Evolutionary conservation across 306 rosid species (phyloP), one percentile per base, ranked within the genome.

Genomic region (Bauhinia variegata): DNA sequence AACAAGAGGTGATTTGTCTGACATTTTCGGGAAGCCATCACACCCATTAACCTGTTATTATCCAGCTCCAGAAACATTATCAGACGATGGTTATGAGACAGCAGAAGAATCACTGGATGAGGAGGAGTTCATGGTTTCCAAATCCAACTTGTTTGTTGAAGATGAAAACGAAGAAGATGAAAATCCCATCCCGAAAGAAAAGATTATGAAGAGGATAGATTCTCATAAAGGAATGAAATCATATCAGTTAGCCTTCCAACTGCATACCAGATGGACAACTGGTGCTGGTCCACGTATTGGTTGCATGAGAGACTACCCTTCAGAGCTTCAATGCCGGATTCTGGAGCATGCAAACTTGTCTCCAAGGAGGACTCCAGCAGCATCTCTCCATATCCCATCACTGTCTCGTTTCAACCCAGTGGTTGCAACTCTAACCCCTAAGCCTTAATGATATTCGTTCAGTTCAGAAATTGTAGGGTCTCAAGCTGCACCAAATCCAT

Each of bases 261-360:
- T 89, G 34, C 53, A 79, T 15, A 80, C 85, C 15, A 85, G 58
- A 75, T 91, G 96, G 97, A 75, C 95, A 65, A 91, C 92, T 5
- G 97, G 92, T 31, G 95, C 84, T 5, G 96, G 92, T 14, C 96
- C 96, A 3, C 72, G 97, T 17, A 89, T 91, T 39, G 95, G 91
- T 58, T 91, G 96, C 78, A 87, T 91, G 97, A 83, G 97, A 75
- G 97, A 91, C 68, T 91, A 87, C 68, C 95, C 95, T 32, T 54
- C 77, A 1, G 90, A 92, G 83, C 95, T 92, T 74, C 96, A 80
- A 57, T 68, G 33, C 70, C 62, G 37, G 14, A 91, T 87, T 58
- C 69, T 89, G 23, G 92, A 92, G 75, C 87, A 87, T 54, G 90
- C 89, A 51, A 60, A 85, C 37, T 71, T 92, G 78, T 89, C 96